A percentile compares a stretch with the other conserved stretches of the same genome.
phyloP scores from a whole-genome alignment of 2,329 filamentous ascomycete species.

The Cordyceps pruinosa region DNA sequence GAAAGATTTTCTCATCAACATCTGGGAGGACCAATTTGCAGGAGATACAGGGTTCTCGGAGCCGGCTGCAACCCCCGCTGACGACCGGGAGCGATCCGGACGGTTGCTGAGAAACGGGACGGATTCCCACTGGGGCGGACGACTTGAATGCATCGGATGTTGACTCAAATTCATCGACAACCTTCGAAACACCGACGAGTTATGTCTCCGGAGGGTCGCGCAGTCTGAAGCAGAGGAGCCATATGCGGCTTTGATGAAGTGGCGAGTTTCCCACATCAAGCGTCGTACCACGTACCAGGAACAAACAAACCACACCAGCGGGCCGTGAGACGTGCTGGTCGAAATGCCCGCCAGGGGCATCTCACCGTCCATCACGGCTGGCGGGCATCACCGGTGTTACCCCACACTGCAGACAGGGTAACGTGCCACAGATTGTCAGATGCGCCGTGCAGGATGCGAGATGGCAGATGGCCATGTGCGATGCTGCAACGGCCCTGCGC shows the following conservation, averaged over 20 bases:
- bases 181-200: too few relatives aligned
- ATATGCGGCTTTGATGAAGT: too few relatives aligned
- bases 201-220: too few relatives aligned
- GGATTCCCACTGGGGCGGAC: neutral
- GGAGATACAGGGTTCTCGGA: neutral
- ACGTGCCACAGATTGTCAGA: neutral
- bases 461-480: neutral
- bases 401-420: neutral
- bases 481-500: neutral
- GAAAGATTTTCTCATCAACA: conserved; percentile 26
- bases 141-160: too few relatives aligned
- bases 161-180: too few relatives aligned
- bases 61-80: neutral
- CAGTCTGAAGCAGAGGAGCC: too few relatives aligned
- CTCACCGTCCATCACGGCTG: neutral
- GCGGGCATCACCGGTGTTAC: neutral
- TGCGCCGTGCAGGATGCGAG: neutral
- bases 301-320: neutral
- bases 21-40: conserved; percentile 24
- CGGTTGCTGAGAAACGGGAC: neutral
- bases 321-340: neutral
- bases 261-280: too few relatives aligned
- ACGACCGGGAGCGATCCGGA: neutral
- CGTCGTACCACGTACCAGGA: too few relatives aligned
- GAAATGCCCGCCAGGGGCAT: neutral